Percentiles rank a stretch among this genome's conserved stretches.
These are phyloP conservation scores for Paulownia fortunei DNA, from an alignment of 257 asterid species.

Conservation along the genomic window DNA sequence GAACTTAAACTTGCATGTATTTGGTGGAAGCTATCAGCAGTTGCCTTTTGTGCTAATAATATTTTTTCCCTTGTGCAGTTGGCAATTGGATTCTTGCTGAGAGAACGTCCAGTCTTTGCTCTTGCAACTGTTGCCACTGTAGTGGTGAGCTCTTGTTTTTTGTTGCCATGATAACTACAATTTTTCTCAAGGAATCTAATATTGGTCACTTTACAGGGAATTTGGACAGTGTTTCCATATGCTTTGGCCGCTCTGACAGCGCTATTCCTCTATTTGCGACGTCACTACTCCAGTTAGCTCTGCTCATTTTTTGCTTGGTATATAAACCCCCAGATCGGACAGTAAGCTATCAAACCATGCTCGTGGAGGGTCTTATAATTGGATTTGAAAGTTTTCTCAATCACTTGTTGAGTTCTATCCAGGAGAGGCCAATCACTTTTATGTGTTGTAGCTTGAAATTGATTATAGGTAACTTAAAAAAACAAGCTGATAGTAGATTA, in stretches of 20 bases:
- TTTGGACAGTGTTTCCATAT: constrained; percentile 84
- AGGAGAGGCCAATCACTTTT: neutral
- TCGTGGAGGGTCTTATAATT: neutral
- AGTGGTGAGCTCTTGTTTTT: constrained; percentile 54
- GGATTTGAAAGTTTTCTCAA: constrained; percentile 2
- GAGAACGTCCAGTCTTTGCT: constrained; percentile 81
- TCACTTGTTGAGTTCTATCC: constrained; percentile 20
- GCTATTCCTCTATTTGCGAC: constrained; percentile 60
- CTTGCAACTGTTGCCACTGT: constrained; percentile 86
- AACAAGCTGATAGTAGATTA: constrained; percentile 11
- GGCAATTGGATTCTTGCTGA: constrained; percentile 74
- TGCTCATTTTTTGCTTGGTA: constrained; percentile 9
- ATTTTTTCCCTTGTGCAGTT: constrained; percentile 47
- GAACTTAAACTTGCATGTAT: constrained; percentile 8
- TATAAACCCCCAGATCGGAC: neutral
- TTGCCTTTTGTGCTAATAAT: constrained; percentile 16
- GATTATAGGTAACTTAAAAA: neutral
- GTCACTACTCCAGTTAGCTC: constrained; percentile 50
- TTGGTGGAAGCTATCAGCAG: constrained; percentile 16
- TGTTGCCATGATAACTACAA: constrained; percentile 14
- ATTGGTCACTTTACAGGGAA: constrained; percentile 57
- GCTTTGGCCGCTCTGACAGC: constrained; percentile 75
- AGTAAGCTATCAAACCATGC: constrained; percentile 7
- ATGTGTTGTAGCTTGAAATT: constrained; percentile 7
- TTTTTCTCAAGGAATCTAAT: constrained; percentile 17